Conservation (phyloP, 2,329 filamentous ascomycete species). For the Magnaporthales sp. region DNA sequence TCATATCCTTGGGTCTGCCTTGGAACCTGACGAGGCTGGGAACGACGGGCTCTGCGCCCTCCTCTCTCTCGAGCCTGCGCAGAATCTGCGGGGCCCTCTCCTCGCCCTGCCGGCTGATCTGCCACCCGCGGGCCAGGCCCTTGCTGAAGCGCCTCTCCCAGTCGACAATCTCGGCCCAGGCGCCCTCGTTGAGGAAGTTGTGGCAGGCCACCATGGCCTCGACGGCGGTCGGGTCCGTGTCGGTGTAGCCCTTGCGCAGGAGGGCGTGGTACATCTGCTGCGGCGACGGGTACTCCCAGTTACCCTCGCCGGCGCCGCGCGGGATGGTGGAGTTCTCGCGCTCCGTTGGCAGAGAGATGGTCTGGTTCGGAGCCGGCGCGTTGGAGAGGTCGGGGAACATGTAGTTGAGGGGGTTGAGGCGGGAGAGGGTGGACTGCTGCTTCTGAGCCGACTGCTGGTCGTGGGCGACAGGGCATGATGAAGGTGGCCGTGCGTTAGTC, state of each 20-base stretch:
- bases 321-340: constrained; percentile 87
- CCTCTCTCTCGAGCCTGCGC: constrained; percentile 29
- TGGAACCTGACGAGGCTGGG: constrained; percentile 82
- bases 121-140: constrained; percentile 65
- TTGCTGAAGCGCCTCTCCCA: constrained; percentile 83
- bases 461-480: constrained; percentile 39
- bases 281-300: constrained; percentile 96
- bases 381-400: constrained; percentile 89
- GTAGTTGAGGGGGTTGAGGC: constrained; percentile 72
- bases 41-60: constrained; percentile 42
- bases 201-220: constrained; percentile 97
- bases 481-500: constrained; percentile 20
- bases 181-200: constrained; percentile 96
- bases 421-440: constrained; percentile 31
- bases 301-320: constrained; percentile 66
- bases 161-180: constrained; percentile 88
- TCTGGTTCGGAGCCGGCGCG: constrained; percentile 64
- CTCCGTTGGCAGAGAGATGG: constrained; percentile 63
- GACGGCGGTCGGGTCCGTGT: constrained; percentile 87
- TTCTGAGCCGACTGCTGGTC: constrained; percentile 8
- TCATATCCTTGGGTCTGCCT: constrained; percentile 80
- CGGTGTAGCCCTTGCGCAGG: constrained; percentile 88
- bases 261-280: constrained; percentile 99
- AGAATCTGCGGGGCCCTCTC: constrained; percentile 36
- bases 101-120: constrained; percentile 66